Evolutionary conservation across 2,329 filamentous ascomycete genomes (phyloP).

Genomic region (Colletotrichum coccodes): DNA sequence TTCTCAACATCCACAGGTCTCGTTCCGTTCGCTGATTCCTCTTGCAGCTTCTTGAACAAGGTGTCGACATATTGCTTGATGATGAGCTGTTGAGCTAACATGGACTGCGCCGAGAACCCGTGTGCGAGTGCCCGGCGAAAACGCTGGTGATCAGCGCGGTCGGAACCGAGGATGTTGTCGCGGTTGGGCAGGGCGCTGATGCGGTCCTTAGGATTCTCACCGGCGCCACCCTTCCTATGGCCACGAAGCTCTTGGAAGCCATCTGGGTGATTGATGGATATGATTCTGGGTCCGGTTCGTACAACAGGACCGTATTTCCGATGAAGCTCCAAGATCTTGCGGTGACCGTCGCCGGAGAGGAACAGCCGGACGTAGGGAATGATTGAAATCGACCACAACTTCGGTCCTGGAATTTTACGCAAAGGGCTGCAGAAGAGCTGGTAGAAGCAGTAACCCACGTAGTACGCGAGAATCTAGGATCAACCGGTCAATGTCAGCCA

Average conservation of each 20-base stretch:
- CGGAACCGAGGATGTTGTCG: constrained; percentile 33
- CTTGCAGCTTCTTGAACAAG: constrained; percentile 47
- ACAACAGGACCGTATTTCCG: constrained; percentile 54
- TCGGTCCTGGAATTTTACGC: neutral
- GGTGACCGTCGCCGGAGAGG: constrained; percentile 36
- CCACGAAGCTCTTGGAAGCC: constrained; percentile 50
- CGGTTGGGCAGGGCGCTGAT: neutral
- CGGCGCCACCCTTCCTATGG: constrained; percentile 29
- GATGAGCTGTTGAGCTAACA: constrained; percentile 37
- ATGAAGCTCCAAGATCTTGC: constrained; percentile 44
- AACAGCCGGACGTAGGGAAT: neutral
- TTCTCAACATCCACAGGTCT: constrained; percentile 33
- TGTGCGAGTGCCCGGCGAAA: constrained; percentile 30
- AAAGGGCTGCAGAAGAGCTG: neutral
- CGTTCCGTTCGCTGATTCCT: constrained; percentile 32
- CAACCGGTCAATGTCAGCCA: no score
- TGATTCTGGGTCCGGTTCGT: constrained; percentile 55
- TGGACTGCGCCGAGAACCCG: constrained; percentile 36
- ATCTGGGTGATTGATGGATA: constrained; percentile 50
- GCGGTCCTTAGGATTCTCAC: constrained; percentile 25
- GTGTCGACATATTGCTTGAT: constrained; percentile 50
- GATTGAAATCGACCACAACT: neutral
- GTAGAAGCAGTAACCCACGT: no score
- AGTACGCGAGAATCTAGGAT: no score
- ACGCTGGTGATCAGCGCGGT: neutral